Evolutionary conservation across 768 basidiomycete genomes (phyloP).

Genomic region (Naganishia antarctica): DNA sequence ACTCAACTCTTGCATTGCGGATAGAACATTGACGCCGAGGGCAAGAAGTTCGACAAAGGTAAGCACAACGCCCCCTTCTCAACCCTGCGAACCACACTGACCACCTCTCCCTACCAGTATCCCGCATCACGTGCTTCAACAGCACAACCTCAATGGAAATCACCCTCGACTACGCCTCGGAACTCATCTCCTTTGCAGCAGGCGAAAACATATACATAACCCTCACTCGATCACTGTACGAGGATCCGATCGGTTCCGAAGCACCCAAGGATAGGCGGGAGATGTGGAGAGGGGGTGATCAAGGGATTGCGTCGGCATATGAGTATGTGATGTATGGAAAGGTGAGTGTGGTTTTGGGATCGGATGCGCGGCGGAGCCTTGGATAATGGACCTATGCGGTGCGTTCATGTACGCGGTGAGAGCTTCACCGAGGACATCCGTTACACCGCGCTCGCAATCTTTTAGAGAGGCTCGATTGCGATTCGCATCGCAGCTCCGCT

Average conservation of each 20-base stretch:
- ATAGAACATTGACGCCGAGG: constrained; percentile 57
- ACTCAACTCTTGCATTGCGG: too few relatives aligned
- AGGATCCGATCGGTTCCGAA: constrained; percentile 26
- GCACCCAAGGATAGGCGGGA: constrained; percentile 40
- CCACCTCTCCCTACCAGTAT: constrained; percentile 59
- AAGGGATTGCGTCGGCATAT: constrained; percentile 87
- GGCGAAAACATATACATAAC: constrained; percentile 77
- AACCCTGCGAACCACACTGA: not conserved
- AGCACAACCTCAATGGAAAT: constrained; percentile 81
- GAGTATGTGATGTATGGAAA: constrained; percentile 99
- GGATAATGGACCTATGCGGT: too few relatives aligned
- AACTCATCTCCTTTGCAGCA: constrained; percentile 69
- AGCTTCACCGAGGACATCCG: too few relatives aligned
- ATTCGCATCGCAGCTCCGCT: too few relatives aligned
- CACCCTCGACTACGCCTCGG: constrained; percentile 88
- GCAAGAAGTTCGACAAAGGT: constrained; percentile 79
- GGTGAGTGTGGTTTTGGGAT: constrained; percentile 55
- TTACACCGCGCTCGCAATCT: too few relatives aligned
- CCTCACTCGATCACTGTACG: constrained; percentile 55
- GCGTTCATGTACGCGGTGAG: too few relatives aligned
- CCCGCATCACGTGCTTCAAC: constrained; percentile 80
- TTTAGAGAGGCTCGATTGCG: too few relatives aligned
- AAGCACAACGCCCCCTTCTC: not conserved
- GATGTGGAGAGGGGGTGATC: constrained; percentile 63
- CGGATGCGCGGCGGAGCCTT: not conserved